These are phyloP conservation scores for Saccharata proteae DNA, from an alignment of 2,329 filamentous ascomycete species.

Conservation along the genomic window DNA sequence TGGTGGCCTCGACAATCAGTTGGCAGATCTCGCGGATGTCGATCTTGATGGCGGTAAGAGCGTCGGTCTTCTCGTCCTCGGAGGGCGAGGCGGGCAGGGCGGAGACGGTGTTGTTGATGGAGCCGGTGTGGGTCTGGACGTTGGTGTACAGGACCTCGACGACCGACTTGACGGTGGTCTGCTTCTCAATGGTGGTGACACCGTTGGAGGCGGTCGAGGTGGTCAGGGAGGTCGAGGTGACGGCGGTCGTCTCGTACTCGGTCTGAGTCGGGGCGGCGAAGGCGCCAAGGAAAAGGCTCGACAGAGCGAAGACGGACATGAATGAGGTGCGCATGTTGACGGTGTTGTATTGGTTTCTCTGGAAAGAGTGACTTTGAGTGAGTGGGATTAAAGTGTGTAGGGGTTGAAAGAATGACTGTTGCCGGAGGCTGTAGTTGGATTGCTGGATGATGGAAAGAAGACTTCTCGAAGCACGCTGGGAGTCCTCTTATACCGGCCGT, in stretches of 20 bases:
- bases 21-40: conserved; percentile 7
- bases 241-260: not conserved
- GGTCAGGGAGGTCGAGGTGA: conserved; percentile 1
- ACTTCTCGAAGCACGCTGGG: no score
- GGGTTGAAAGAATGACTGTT: conserved; percentile 9
- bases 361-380: not conserved
- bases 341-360: conserved; percentile 4
- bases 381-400: not conserved
- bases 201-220: not conserved
- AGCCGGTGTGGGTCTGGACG: conserved; percentile 7
- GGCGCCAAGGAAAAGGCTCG: conserved; percentile 8
- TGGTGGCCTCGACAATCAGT: conserved; percentile 7
- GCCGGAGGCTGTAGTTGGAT: no score
- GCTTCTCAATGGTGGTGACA: conserved; percentile 1
- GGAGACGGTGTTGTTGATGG: conserved; percentile 9
- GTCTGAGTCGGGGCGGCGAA: conserved; percentile 7
- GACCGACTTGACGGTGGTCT: conserved; percentile 6
- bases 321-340: conserved; percentile 9
- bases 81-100: conserved; percentile 2
- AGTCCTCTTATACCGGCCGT: no score
- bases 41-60: conserved; percentile 6
- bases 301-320: conserved; percentile 8
- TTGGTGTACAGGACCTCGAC: conserved; percentile 7
- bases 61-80: conserved; percentile 4
- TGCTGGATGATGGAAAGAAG: no score